Percentiles rank a stretch among this genome's conserved stretches.
These are phyloP conservation scores for Sugiyamaella japonica DNA, from an alignment of 1,139 yeast species.

Conservation along the genomic window DNA sequence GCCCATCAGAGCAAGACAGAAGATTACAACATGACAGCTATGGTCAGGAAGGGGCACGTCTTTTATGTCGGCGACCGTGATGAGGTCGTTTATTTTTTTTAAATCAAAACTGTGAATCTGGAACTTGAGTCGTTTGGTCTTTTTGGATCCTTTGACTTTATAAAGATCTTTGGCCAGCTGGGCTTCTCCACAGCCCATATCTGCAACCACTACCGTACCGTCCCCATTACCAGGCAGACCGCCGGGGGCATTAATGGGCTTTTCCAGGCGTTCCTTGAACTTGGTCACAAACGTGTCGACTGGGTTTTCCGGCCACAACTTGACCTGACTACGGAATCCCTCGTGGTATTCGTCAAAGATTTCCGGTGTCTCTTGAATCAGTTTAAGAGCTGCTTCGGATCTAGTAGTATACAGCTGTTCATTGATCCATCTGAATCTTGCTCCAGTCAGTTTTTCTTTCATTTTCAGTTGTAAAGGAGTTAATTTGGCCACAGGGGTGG, in stretches of 20 bases:
- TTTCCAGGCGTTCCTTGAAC: slow-evolving; percentile 58
- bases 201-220: slow-evolving; percentile 73
- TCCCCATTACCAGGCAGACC: slow-evolving; percentile 62
- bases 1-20: slow-evolving; percentile 95
- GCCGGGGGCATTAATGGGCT: slow-evolving; percentile 88
- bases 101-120: slow-evolving; percentile 87
- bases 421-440: slow-evolving; percentile 96
- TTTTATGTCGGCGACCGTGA: slow-evolving; percentile 93
- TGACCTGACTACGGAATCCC: slow-evolving; percentile 93
- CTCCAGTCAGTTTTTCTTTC: slow-evolving; percentile 93
- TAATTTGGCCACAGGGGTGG: slow-evolving; percentile 48
- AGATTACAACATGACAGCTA: slow-evolving; percentile 80
- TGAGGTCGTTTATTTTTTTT: slow-evolving; percentile 79
- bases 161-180: slow-evolving; percentile 69
- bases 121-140: slow-evolving; percentile 43
- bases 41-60: slow-evolving; percentile 80
- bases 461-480: slow-evolving; percentile 94
- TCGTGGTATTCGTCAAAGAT: slow-evolving; percentile 92
- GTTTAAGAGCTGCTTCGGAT: slow-evolving; percentile 70
- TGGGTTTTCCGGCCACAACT: slow-evolving; percentile 98
- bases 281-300: slow-evolving; percentile 82
- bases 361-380: slow-evolving; percentile 79
- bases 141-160: slow-evolving; percentile 43
- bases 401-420: slow-evolving; percentile 87
- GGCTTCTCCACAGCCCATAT: slow-evolving; percentile 99